A percentile compares a stretch with the other conserved stretches of the same genome.
Evolutionary conservation across 1,139 yeast genomes (phyloP).

Genomic region (Meyerozyma carpophila): DNA sequence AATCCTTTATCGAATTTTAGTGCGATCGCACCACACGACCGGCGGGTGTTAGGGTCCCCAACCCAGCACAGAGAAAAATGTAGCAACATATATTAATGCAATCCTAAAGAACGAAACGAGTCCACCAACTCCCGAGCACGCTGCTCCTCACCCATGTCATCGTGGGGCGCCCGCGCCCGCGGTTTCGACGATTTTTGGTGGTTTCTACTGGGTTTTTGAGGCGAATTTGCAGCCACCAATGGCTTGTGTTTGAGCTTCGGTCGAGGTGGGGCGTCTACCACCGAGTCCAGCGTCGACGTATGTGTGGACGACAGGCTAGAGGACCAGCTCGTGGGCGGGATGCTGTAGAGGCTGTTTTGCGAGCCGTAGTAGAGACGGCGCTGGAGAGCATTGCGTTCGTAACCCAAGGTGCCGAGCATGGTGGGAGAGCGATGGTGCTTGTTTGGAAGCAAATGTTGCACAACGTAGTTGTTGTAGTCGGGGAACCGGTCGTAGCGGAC

Average conservation of each 20-base stretch:
- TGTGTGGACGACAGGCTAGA: neutral
- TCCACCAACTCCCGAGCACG: slow-evolving; percentile 27
- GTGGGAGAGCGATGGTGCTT: neutral
- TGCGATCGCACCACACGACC: neutral
- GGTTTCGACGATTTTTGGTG: neutral
- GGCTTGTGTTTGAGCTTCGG: too few relatives aligned
- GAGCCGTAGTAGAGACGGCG: neutral
- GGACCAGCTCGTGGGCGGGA: neutral
- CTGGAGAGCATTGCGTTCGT: neutral
- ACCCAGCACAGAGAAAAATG: neutral
- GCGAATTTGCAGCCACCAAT: neutral
- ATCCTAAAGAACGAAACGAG: slow-evolving; percentile 18
- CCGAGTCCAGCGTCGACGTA: neutral
- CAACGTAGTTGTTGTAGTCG: slow-evolving; percentile 29
- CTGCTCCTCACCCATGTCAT: slow-evolving; percentile 19
- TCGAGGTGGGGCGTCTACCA: too few relatives aligned
- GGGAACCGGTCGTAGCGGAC: slow-evolving; percentile 55
- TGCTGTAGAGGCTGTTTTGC: too few relatives aligned
- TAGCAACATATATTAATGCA: slow-evolving; percentile 3
- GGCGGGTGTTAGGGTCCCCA: neutral
- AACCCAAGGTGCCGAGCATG: neutral
- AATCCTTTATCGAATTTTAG: neutral
- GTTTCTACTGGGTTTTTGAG: neutral
- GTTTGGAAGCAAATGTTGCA: slow-evolving; percentile 23
- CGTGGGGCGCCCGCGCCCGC: slow-evolving; percentile 5